Evolutionary conservation across 345 rosid genomes (phyloP), one percentile per base, ranked within the genome.

Genomic region (Gossypium anomalum): DNA sequence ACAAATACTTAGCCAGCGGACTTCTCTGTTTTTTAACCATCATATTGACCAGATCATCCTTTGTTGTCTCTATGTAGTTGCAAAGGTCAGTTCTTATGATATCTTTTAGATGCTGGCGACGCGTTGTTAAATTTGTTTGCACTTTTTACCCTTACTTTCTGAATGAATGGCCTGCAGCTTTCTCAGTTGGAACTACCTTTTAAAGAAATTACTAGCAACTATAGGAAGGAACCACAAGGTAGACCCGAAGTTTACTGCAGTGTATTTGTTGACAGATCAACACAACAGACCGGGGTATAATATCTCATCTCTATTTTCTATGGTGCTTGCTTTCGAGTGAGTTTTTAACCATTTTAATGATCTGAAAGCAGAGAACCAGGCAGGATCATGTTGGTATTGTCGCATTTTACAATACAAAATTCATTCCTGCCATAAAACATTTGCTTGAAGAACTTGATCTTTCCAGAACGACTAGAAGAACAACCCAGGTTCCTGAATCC

Each of bases 181-280:
- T 91, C 94, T 83, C 94, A 93, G 78, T 80, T 88, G 82, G 84
- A 83, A 75, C 80, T 95, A 61, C 88, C 98, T 45, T 95, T 95
- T 78, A 84, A 79, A 86, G 97, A 93, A 74, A 93, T 95, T 69
- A 85, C 93, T 62, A 79, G 67, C 85, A 91, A 90, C 86, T 93
- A 91, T 75, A 82, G 94, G 82, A 95, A 92, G 89, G 98, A 95
- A 78, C 94, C 93, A 73, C 99, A 93, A 72, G 89, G 98, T 83
- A 93, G 90, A 80, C 94, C 94, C 22, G 92, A 87, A 79, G 97
- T 95, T 55, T 95, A 89, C 80, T 86, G 94, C 51, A 89, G 87
- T 44, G 97, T 95, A 34, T 92, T 86, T 85, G 87, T 93, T 78
- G 97, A 93, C 75, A 81, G 91, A 68, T 81, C 87, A 20, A 75